Evolutionary conservation across 1,284 basidiomycete species (phyloP), one percentile per base, ranked within the genome.

Genomic region (Trichosporon asahii): DNA sequence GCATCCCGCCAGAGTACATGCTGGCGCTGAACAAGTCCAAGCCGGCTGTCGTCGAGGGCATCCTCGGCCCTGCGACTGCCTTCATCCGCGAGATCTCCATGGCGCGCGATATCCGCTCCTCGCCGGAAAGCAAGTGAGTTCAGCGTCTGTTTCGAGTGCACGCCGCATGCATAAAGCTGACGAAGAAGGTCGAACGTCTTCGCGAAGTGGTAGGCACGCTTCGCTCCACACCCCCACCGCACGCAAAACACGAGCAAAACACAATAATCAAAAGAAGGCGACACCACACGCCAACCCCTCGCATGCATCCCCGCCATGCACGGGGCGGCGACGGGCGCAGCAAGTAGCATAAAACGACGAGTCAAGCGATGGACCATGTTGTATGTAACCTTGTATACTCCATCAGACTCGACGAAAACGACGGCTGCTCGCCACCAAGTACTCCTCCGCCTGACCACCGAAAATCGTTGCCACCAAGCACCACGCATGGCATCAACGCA

Each of bases 1-100:
- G 68, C 66, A 67, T 72, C 18, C 71, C 71, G 18, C n/a, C 18
- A 15, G 71, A 70, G 27, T 72, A 72, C 65, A 68, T 70, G 71
- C 66, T 69, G 66, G 71, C 71, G 25, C 66, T 72, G 18, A 66
- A 60, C 27, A 60, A 60, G 55, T 60, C 55, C 12, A 60, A 60
- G 55, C 55, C 55, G 0, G 25, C 27, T 2, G 25, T 29, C 12
- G 27, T 29, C 15, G 55, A 60, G 12, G 55, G 27, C 14, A 23
- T 29, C 25, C 55, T 60, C 21, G 25, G 55, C 18, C 55, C 55
- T 2, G 57, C 57, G 15, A 61, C 57, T 6, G 57, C 57, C 11
- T 61, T 61, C 57, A 31, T 61, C 27, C 27, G 57, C 2, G 57
- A 61, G 15, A 29, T 61, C 27, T 61, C 57, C 29, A 61, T 61